Evolutionary conservation across 148 eudicot genomes (phyloP), one percentile per base, ranked within the genome.

Genomic region (Selenicereus undatus): DNA sequence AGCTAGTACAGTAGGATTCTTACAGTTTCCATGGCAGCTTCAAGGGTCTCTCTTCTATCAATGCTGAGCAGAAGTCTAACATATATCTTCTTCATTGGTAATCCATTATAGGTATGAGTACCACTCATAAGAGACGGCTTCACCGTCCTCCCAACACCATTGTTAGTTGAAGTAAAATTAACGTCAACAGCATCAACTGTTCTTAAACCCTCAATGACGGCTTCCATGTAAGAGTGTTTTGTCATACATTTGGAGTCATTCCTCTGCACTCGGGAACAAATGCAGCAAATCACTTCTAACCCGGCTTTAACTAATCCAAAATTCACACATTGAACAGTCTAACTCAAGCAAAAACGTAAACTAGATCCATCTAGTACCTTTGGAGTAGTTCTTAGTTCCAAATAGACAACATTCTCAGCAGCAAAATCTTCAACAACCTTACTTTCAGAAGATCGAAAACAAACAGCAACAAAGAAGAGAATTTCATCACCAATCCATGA

Each of bases 401-500:
- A 88, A 83, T 96, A 96, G 74, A 96, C 91, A 77, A 96, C 97
- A 85, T 96, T 96, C 76, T 96, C 99, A 32, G 95, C 90, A 76
- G 98, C 98, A 81, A 96, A 96, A 87, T 96, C 99, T 80, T 96
- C 99, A 73, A 93, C 88, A 80, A 93, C 97, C 99, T 96, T 87
- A 43, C 75, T 81, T 68, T 27, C 26, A 81, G 11, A 29, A 69
- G 54, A 42, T 2, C 10, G 45, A 27, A 20, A 83, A 75, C 30
- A 75, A 51, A 45, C 60, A 76, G 8, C 54, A 80, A 29, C 42
- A 35, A 9, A 26, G 45, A 13, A n/a, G 7, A 77, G 35, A 2
- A 71, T 12, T 50, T 32, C 35, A 32, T 1, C 18, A 12, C 64
- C 50, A 80, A 50, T 52, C 70, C 58, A 75, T 29, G 0, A 79